These are phyloP conservation scores for Backusella tuberculispora DNA, from an alignment of 192 early-diverging fungal species.

Conservation along the genomic window DNA sequence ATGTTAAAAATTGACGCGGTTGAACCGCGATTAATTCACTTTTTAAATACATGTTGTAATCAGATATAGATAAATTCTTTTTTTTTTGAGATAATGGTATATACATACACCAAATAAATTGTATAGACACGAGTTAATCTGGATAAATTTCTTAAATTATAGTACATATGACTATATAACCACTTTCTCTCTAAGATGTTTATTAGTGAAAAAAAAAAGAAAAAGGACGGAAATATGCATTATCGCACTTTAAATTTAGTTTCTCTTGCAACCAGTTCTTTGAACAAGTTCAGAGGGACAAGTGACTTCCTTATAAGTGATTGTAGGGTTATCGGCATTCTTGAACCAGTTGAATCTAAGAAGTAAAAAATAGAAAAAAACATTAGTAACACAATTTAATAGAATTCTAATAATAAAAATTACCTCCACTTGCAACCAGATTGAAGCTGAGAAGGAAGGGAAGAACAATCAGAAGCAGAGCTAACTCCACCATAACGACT, in stretches of 20 bases:
- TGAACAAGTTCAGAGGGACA: slow-evolving; percentile 25
- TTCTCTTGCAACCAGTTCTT: slow-evolving; percentile 29
- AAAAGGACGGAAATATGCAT: neutral
- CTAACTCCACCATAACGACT: slow-evolving; percentile 28
- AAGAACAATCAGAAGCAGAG: slow-evolving; percentile 15
- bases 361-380: neutral
- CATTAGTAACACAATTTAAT: neutral
- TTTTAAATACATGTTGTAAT: too few species aligned
- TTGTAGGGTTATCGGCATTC: slow-evolving; percentile 28
- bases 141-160: too few species aligned
- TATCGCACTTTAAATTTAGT: neutral
- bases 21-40: too few species aligned
- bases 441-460: slow-evolving; percentile 29
- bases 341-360: slow-evolving; percentile 35
- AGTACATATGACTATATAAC: too few species aligned
- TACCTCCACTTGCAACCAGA: slow-evolving; percentile 33
- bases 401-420: too few species aligned
- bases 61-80: too few species aligned
- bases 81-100: too few species aligned
- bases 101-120: too few species aligned
- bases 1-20: too few species aligned
- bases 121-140: too few species aligned
- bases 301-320: slow-evolving; percentile 29
- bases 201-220: too few species aligned
- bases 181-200: too few species aligned